Percentiles rank a stretch among this genome's conserved stretches.
Evolutionary conservation across 2,329 filamentous ascomycete species (phyloP).

Genomic region (Phialophora chinensis): DNA sequence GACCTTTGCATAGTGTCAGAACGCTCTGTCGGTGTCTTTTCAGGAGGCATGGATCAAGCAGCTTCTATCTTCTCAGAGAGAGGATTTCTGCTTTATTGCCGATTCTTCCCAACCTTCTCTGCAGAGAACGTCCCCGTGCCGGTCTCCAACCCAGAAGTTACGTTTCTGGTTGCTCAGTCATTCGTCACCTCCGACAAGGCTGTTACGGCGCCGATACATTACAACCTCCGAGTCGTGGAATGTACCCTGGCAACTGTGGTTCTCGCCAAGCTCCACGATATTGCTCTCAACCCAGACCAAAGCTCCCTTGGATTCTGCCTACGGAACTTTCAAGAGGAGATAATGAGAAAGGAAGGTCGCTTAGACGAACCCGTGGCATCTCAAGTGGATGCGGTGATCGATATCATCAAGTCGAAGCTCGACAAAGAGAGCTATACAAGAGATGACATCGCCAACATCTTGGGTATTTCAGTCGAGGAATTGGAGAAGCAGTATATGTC

Average conservation of each 20-base stretch:
- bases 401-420: conserved; percentile 72
- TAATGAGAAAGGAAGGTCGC: conserved; percentile 64
- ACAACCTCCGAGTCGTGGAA: conserved; percentile 96
- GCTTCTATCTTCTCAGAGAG: conserved; percentile 91
- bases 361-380: conserved; percentile 60
- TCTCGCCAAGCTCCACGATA: conserved; percentile 63
- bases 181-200: conserved; percentile 95
- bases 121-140: conserved; percentile 83
- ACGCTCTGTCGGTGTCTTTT: conserved; percentile 92
- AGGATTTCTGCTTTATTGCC: conserved; percentile 86
- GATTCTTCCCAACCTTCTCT: conserved; percentile 79
- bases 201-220: conserved; percentile 89
- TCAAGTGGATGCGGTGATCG: conserved; percentile 76
- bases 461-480: conserved; percentile 72
- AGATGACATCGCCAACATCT: conserved; percentile 76
- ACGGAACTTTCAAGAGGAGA: conserved; percentile 83
- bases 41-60: conserved; percentile 96
- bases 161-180: conserved; percentile 91
- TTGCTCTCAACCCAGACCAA: conserved; percentile 75
- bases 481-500: conserved; percentile 81
- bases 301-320: conserved; percentile 83
- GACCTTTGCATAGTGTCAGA: conserved; percentile 95
- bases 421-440: conserved; percentile 83
- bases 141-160: conserved; percentile 78
- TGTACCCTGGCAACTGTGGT: conserved; percentile 83